Evolutionary conservation across 23 red algal genomes (phyloP), one percentile per base, ranked within the genome.

Genomic region (Gracilaria gracilis): DNA sequence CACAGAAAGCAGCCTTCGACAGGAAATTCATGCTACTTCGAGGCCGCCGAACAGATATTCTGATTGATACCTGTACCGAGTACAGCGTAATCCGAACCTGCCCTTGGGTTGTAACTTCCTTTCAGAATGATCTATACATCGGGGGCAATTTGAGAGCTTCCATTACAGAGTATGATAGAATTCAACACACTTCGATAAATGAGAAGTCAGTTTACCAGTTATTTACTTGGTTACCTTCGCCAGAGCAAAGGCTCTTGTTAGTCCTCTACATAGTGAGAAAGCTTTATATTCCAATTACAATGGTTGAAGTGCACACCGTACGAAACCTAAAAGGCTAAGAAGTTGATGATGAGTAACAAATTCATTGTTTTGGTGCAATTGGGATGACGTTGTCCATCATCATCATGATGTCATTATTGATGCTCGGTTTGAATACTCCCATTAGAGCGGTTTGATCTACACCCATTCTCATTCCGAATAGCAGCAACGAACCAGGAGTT

Each of bases 361-460:
- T 3, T 62, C 29, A 62, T 29, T 62, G 59, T 14, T 62, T 62
- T 11, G 59, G 59, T 4, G 59, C 24, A 31, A 62, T 62, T 4
- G 59, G 59, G 59, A 62, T 62, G 55, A 23, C 55, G 59, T 62
- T 62, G 27, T 62, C 59, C 59, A 62, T 62, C 59, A 62, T 73
- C 67, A 73, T 73, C 35, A 73, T 37, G 7, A 73, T 9, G 1
- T 73, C 67, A 44, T 73, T 73, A 40, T 37, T 35, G 38, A 73
- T 73, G 37, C 25, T 81, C 14, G 88, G 88, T 69, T 65, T 67
- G 79, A 94, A 94, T 40, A 94, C 91, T 21, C 91, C 91, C 49
- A 94, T 40, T 49, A 94, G 55, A 6, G 73, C 37, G 21, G 32
- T 51, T 37, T 36, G 65, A 53, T 50, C 29, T 31, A 48, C 38